These are phyloP conservation scores for Rhododendron ferrugineum DNA, from an alignment of 148 eudicot species.

Conservation along the genomic window DNA sequence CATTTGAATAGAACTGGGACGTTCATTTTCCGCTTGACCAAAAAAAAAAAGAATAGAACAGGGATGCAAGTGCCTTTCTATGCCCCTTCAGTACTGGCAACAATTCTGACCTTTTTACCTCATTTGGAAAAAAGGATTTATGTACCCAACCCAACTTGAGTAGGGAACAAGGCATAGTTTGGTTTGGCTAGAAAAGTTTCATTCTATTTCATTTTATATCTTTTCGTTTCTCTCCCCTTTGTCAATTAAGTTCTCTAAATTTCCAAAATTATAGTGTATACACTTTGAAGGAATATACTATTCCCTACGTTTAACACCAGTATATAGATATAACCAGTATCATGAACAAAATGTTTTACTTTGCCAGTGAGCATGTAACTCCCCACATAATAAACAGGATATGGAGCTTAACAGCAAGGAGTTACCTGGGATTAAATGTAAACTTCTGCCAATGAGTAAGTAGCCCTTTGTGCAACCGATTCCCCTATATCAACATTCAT, in stretches of 20 bases:
- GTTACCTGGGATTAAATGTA: constrained; percentile 95
- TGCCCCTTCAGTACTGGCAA: not conserved
- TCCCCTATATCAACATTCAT: constrained; percentile 49
- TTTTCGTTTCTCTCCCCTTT: not conserved
- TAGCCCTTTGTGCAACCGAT: constrained; percentile 89
- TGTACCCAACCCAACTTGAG: not conserved
- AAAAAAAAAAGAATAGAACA: not conserved
- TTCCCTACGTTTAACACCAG: not conserved
- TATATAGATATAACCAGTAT: not conserved
- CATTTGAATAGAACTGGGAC: not conserved
- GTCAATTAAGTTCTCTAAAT: not conserved
- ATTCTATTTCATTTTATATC: not conserved
- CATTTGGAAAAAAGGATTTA: not conserved
- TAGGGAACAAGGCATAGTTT: not conserved
- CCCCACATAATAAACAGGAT: not conserved
- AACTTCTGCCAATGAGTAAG: constrained; percentile 91
- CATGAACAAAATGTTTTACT: not conserved
- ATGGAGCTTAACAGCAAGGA: constrained; percentile 8
- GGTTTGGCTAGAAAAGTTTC: not conserved
- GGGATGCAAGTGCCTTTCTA: not conserved
- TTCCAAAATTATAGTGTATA: not conserved
- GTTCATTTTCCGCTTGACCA: not conserved
- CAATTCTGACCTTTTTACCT: not conserved
- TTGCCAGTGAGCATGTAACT: not conserved
- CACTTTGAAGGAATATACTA: not conserved